These are phyloP conservation scores for Wickerhamomyces queroliae DNA, from an alignment of 805 yeast genomes.

Conservation along the genomic window DNA sequence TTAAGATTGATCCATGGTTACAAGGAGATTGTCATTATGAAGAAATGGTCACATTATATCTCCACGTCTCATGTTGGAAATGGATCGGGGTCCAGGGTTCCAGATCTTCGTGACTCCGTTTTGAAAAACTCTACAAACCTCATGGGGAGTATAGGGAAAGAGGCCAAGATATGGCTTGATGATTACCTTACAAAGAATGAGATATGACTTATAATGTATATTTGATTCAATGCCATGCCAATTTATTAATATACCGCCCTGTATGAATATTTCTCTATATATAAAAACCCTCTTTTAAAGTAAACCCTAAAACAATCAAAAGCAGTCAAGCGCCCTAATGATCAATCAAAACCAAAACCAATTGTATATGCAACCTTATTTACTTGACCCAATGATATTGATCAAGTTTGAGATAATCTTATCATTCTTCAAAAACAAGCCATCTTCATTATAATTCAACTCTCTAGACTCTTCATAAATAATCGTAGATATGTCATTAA, in stretches of 20 bases:
- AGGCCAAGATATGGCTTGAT: slow-evolving; percentile 17
- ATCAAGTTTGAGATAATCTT: neutral
- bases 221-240: neutral
- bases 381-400: slow-evolving; percentile 1
- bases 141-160: slow-evolving; percentile 15
- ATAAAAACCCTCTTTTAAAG: neutral
- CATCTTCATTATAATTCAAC: slow-evolving; percentile 2
- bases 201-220: neutral
- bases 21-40: slow-evolving; percentile 10
- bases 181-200: slow-evolving; percentile 5
- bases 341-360: neutral
- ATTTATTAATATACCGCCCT: neutral
- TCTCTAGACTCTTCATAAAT: neutral
- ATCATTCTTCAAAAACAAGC: slow-evolving; percentile 1
- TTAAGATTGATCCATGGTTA: slow-evolving; percentile 5
- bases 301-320: neutral
- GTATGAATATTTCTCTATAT: neutral
- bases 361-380: neutral
- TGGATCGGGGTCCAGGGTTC: neutral
- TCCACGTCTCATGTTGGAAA: neutral
- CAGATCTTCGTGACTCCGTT: neutral
- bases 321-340: neutral
- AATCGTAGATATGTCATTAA: neutral
- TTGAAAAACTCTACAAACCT: slow-evolving; percentile 16
- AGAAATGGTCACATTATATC: slow-evolving; percentile 10